Conservation (phyloP, 371 early-diverging fungal genomes). For the Mucor saturninus region DNA sequence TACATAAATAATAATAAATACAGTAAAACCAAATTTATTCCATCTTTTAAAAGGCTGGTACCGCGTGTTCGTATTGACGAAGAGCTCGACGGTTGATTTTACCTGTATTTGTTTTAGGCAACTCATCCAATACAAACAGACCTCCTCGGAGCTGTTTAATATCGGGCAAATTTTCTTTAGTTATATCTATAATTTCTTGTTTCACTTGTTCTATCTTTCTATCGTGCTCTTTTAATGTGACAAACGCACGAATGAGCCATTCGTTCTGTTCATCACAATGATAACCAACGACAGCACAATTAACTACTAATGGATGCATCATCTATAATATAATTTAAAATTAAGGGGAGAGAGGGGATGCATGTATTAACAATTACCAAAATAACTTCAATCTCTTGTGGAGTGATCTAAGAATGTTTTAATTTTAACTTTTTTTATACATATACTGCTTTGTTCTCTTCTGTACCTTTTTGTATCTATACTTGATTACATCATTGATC, state of each 20-base stretch:
- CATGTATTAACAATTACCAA: slow-evolving; percentile 25
- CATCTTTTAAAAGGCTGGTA: no score
- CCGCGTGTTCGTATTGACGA: slow-evolving; percentile 4
- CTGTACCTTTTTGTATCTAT: slow-evolving; percentile 21
- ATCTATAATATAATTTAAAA: slow-evolving; percentile 23
- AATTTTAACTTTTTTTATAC: background rate
- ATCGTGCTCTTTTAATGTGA: slow-evolving; percentile 48
- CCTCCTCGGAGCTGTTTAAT: slow-evolving; percentile 80
- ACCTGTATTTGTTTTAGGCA: slow-evolving; percentile 65
- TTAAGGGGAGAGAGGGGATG: no score
- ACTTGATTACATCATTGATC: slow-evolving; percentile 72
- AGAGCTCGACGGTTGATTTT: slow-evolving; percentile 29
- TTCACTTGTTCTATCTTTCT: slow-evolving; percentile 32
- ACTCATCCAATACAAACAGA: slow-evolving; percentile 59
- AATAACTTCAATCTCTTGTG: slow-evolving; percentile 25
- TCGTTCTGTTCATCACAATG: slow-evolving; percentile 59
- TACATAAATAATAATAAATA: no score
- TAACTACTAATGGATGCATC: slow-evolving; percentile 69
- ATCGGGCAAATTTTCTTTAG: slow-evolving; percentile 58
- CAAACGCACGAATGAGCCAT: slow-evolving; percentile 75
- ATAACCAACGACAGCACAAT: slow-evolving; percentile 70
- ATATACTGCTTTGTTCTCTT: background rate
- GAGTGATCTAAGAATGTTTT: slow-evolving; percentile 36
- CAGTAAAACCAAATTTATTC: no score
- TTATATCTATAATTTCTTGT: slow-evolving; percentile 56